phyloP scores from a whole-genome alignment of 495 filamentous ascomycete species.

The Neurospora cerealis region DNA sequence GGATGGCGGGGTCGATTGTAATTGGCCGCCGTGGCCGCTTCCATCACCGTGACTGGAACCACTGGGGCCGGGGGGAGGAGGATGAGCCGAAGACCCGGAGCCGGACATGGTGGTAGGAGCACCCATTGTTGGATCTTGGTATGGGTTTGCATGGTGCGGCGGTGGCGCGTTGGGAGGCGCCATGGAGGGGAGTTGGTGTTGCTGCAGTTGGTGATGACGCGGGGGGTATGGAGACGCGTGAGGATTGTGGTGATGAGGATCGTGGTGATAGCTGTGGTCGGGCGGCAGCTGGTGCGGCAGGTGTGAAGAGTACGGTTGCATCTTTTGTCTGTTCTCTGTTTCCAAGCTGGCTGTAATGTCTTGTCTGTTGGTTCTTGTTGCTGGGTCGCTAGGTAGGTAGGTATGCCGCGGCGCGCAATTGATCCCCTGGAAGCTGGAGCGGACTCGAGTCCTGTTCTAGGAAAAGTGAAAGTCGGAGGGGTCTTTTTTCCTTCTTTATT shows the following conservation, averaged over 20 bases:
- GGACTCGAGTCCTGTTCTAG: not conserved
- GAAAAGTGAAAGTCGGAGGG: not conserved
- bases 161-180: conserved; percentile 11
- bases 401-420: not conserved
- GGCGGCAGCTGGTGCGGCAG: not conserved
- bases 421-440: not conserved
- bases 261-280: conserved; percentile 6
- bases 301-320: not conserved
- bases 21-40: not conserved
- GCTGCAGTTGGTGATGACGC: conserved; percentile 8
- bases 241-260: conserved; percentile 17
- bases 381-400: not conserved
- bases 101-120: not conserved
- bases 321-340: not conserved
- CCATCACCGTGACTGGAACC: not conserved
- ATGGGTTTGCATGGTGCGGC: conserved; percentile 2
- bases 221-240: conserved; percentile 11
- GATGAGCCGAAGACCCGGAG: not conserved
- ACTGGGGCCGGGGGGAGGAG: not conserved
- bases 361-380: not conserved
- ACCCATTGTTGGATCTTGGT: conserved; percentile 10
- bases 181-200: conserved; percentile 22
- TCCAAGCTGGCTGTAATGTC: not conserved
- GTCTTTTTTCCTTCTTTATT: not conserved
- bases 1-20: conserved; percentile 1